These are phyloP conservation scores for Tetraselmis striata DNA, from an alignment of 139 green algal species.

Conservation along the genomic window DNA sequence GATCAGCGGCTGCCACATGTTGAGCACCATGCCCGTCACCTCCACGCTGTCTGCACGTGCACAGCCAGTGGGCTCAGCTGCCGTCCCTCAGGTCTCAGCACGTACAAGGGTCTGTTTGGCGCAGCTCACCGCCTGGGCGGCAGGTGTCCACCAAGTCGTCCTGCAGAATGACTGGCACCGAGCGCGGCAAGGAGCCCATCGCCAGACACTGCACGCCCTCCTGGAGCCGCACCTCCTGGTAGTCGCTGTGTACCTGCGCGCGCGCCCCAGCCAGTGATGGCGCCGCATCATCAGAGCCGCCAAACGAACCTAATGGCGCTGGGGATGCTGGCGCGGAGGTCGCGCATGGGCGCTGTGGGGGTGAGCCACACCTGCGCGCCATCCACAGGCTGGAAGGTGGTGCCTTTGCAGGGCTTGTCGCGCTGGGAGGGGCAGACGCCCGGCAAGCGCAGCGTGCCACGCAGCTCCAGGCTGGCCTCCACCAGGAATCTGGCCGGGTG, in stretches of 20 bases:
- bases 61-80: not conserved
- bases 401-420: constrained; percentile 37
- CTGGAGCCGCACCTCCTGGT: constrained; percentile 72
- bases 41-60: constrained; percentile 64
- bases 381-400: constrained; percentile 47
- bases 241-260: constrained; percentile 33
- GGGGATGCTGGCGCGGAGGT: no score
- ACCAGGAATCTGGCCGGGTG: not conserved
- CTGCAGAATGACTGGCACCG: constrained; percentile 62
- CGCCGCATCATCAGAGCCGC: no score
- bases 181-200: constrained; percentile 47
- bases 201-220: constrained; percentile 47
- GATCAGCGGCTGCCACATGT: constrained; percentile 43
- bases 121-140: constrained; percentile 50
- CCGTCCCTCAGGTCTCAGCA: not conserved
- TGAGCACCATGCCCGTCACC: constrained; percentile 65
- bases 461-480: constrained; percentile 25
- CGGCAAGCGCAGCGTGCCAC: constrained; percentile 26
- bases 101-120: not conserved
- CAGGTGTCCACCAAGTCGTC: constrained; percentile 77
- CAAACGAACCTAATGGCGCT: no score
- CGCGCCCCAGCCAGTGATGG: no score
- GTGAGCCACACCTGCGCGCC: constrained; percentile 10
- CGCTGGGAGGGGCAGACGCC: constrained; percentile 31
- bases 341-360: no score